Evolutionary conservation across 331 rosid genomes (phyloP), one percentile per base, ranked within the genome.

Genomic region (Quercus phellos): DNA sequence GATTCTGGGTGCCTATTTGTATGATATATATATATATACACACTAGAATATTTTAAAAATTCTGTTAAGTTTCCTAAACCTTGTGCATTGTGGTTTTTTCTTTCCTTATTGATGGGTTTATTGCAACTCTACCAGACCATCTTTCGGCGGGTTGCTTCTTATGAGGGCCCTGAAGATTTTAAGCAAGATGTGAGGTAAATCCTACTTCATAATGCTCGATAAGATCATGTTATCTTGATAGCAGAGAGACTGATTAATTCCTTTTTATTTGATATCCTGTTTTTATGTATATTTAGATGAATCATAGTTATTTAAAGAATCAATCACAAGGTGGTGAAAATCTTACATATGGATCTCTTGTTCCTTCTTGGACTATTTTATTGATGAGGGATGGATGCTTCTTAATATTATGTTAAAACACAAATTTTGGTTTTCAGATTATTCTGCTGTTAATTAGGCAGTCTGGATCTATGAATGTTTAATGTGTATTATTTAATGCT

Each of bases 161-260:
- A 94, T 58, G 90, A 89, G 82, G 58, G 73, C 26, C 83, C 93
- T 32, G 89, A 86, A 67, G 97, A 90, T 87, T 81, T 94, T 38
- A 88, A 61, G 53, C 81, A 75, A 85, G 97, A 94, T 84, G 83
- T 84, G 81, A 87, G 90, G 99, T 92, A 80, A 12, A 75, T 61
- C 10, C 16, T 74, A 58, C 76, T 74, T 26, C 43, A 22, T 58
- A 24, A 55, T 72, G 73, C 61, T 56, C 27, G 78, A 61, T 55
- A n/a, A 27, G 32, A 34, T 81, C 68, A 79, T 74, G 67, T 73
- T 64, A 72, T 59, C 73, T 30, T 74, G 61, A 42, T 51, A 30
- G 42, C 77, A 68, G 7, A 66, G 70, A 66, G 50, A 14, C 9
- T 32, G 35, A 8, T 21, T 7, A n/a, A 34, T 32, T 66, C 43